Conservation (phyloP, 768 basidiomycete species). For the Panaeolus cyanescens region DNA sequence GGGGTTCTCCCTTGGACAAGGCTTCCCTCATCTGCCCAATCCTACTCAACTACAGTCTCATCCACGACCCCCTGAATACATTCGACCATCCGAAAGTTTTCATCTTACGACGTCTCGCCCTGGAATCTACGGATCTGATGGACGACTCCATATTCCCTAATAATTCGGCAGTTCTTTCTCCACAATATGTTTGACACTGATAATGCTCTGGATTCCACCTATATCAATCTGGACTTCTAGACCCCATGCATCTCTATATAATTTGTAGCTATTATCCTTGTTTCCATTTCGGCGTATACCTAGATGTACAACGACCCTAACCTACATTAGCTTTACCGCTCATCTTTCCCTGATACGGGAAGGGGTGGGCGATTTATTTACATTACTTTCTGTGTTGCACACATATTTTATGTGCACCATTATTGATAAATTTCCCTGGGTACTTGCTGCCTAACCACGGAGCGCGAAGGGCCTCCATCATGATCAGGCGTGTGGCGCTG, state of each 20-base stretch:
- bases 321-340: constrained; percentile 12
- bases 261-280: constrained; percentile 26
- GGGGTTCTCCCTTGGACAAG: constrained; percentile 48
- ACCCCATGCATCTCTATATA: constrained; percentile 13
- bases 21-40: constrained; percentile 50
- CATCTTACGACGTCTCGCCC: constrained; percentile 34
- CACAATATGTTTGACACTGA: constrained; percentile 2
- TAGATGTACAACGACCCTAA: constrained; percentile 25
- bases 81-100: constrained; percentile 35
- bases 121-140: constrained; percentile 44
- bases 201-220: constrained; percentile 7
- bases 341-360: neutral
- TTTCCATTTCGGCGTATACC: constrained; percentile 26
- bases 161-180: neutral
- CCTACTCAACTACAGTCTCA: constrained; percentile 41
- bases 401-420: neutral
- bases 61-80: constrained; percentile 46
- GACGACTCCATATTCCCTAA: constrained; percentile 38
- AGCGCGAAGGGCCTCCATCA: neutral
- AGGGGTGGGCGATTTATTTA: constrained; percentile 9
- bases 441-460: neutral
- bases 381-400: neutral
- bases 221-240: constrained; percentile 18
- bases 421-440: neutral
- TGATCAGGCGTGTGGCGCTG: constrained; percentile 1